Percentiles rank a stretch among this genome's conserved stretches.
phyloP scores from a whole-genome alignment of 768 basidiomycete species.

The Boletus sensibilis region DNA sequence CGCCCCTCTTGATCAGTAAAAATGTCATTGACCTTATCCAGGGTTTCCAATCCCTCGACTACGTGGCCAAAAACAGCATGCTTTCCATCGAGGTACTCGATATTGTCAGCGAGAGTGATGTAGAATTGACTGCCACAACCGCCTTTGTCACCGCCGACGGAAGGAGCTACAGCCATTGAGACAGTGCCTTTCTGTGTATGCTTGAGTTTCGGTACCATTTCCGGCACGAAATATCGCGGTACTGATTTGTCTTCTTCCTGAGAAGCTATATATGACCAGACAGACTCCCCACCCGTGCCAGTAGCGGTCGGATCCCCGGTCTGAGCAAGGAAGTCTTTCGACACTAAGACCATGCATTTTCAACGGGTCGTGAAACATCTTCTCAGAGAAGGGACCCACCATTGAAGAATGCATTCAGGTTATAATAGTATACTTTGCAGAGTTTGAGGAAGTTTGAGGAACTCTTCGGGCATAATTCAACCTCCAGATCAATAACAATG shows the following conservation, averaged over 20 bases:
- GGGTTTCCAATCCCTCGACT: slow-evolving; percentile 88
- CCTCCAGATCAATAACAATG: slow-evolving; percentile 93
- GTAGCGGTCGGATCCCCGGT: slow-evolving; percentile 95
- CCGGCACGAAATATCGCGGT: slow-evolving; percentile 87
- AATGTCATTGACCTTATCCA: slow-evolving; percentile 91
- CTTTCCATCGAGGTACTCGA: slow-evolving; percentile 93
- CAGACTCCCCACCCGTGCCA: slow-evolving; percentile 89
- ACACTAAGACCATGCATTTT: slow-evolving; percentile 51
- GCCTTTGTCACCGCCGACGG: slow-evolving; percentile 59
- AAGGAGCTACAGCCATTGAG: slow-evolving; percentile 96
- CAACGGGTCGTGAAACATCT: neutral
- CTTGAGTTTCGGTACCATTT: slow-evolving; percentile 77
- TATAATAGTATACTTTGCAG: slow-evolving; percentile 97
- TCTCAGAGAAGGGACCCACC: slow-evolving; percentile 49
- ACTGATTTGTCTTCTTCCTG: slow-evolving; percentile 33
- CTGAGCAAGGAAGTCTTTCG: slow-evolving; percentile 96
- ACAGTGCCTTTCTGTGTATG: slow-evolving; percentile 85
- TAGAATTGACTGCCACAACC: slow-evolving; percentile 97
- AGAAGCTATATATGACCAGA: slow-evolving; percentile 74
- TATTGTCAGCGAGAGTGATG: slow-evolving; percentile 84
- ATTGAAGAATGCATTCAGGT: slow-evolving; percentile 97
- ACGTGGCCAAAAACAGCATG: slow-evolving; percentile 96
- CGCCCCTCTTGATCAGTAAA: slow-evolving; percentile 86
- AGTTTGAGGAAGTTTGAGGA: slow-evolving; percentile 97
- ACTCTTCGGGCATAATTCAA: slow-evolving; percentile 84